Evolutionary conservation across 2,329 filamentous ascomycete genomes (phyloP).

Genomic region (Botrytis tulipae): DNA sequence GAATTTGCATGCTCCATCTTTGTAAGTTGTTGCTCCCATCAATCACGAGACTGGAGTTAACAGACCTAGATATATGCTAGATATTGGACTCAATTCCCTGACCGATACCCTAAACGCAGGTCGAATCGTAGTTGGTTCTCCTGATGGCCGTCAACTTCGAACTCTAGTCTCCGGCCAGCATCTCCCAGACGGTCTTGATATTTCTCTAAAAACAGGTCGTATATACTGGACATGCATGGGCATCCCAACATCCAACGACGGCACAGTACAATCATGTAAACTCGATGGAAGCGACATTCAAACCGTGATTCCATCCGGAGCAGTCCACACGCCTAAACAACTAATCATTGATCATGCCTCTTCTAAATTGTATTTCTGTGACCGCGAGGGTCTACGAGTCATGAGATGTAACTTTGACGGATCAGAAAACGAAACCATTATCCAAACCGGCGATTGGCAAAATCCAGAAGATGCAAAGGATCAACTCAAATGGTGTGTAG

Average conservation of each 20-base stretch:
- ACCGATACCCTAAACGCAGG: constrained; percentile 22
- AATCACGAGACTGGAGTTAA: background rate
- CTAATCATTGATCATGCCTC: constrained; percentile 33
- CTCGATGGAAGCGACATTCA: constrained; percentile 49
- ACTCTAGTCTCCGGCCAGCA: constrained; percentile 25
- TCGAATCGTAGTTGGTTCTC: constrained; percentile 22
- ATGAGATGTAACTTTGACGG: constrained; percentile 44
- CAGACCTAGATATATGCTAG: constrained; percentile 26
- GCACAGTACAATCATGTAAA: constrained; percentile 31
- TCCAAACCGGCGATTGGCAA: constrained; percentile 28
- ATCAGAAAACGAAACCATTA: constrained; percentile 39
- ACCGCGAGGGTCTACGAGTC: constrained; percentile 46
- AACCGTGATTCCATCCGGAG: constrained; percentile 45
- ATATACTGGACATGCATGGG: constrained; percentile 55
- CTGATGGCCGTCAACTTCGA: constrained; percentile 22
- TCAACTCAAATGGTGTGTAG: constrained; percentile 51
- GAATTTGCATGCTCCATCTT: constrained; percentile 15
- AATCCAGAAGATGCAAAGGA: constrained; percentile 20
- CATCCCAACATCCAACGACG: constrained; percentile 29
- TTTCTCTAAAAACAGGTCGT: constrained; percentile 38
- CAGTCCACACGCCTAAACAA: constrained; percentile 51
- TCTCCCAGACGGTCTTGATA: constrained; percentile 48
- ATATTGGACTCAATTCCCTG: constrained; percentile 23
- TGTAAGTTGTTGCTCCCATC: constrained; percentile 13
- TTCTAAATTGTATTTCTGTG: constrained; percentile 43